These are phyloP conservation scores for Metroxylon sagu DNA, from an alignment of 176 grass and related monocot genomes.

Conservation along the genomic window DNA sequence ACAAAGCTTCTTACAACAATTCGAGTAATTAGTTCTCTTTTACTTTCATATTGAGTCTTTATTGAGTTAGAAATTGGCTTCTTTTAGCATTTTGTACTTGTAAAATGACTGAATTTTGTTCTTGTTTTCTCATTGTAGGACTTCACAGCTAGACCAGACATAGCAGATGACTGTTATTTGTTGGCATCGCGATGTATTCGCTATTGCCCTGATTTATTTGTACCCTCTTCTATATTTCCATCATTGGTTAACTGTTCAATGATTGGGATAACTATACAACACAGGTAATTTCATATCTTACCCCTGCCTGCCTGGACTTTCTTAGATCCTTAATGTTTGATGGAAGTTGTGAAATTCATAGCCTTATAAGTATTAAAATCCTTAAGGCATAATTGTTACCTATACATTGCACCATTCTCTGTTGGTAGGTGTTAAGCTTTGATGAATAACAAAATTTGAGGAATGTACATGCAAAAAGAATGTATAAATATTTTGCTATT, in stretches of 20 bases:
- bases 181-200: constrained; percentile 95
- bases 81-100: neutral
- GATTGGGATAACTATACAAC: constrained; percentile 94
- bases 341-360: too few relatives aligned
- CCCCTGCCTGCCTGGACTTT: too few relatives aligned
- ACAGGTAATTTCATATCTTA: constrained; percentile 20
- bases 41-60: neutral
- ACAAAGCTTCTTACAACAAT: constrained; percentile 71
- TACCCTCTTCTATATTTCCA: constrained; percentile 70
- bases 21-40: constrained; percentile 41
- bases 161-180: constrained; percentile 96
- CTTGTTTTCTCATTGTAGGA: constrained; percentile 45
- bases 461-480: too few relatives aligned
- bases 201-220: constrained; percentile 86
- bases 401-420: too few relatives aligned
- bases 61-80: neutral
- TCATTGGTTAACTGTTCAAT: constrained; percentile 81
- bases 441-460: too few relatives aligned
- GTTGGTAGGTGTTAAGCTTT: too few relatives aligned
- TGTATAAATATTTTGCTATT: too few relatives aligned
- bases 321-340: too few relatives aligned
- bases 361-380: too few relatives aligned
- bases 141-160: constrained; percentile 98
- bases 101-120: neutral
- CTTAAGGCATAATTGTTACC: too few relatives aligned